These are phyloP conservation scores for Periglandula ipomoeae DNA, from an alignment of 2,329 filamentous ascomycete species.

Conservation along the genomic window DNA sequence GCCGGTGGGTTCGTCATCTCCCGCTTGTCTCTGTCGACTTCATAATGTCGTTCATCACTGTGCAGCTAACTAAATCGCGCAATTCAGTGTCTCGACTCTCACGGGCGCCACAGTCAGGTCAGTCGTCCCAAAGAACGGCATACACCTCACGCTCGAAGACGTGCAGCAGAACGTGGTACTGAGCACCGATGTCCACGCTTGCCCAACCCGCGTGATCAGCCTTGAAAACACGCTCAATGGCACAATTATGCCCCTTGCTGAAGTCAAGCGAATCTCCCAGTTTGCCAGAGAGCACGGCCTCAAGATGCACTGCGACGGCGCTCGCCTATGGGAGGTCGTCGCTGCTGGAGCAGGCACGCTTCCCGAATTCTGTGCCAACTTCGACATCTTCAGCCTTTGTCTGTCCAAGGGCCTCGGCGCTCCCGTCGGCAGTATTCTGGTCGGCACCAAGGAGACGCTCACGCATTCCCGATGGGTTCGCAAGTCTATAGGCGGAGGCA, in stretches of 20 bases:
- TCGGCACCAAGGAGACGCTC: conserved; percentile 35
- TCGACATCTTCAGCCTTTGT: conserved; percentile 69
- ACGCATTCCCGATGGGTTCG: conserved; percentile 36
- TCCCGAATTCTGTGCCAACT: conserved; percentile 55
- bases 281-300: conserved; percentile 60
- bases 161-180: conserved; percentile 56
- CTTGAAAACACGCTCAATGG: conserved; percentile 82
- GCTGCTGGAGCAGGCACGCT: conserved; percentile 59
- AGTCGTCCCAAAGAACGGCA: conserved; percentile 59
- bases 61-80: no score
- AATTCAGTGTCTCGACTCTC: conserved; percentile 54
- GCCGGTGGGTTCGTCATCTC: conserved; percentile 43
- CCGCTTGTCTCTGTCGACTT: not conserved
- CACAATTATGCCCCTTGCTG: conserved; percentile 65
- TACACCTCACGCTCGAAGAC: conserved; percentile 69
- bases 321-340: conserved; percentile 73
- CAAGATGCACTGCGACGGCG: conserved; percentile 69
- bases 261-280: conserved; percentile 57
- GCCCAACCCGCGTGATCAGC: conserved; percentile 71
- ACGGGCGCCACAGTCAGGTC: conserved; percentile 62
- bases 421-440: conserved; percentile 67
- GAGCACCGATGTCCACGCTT: conserved; percentile 63
- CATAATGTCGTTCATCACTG: no score
- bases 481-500: conserved; percentile 68
- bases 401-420: conserved; percentile 79